Percentiles rank a stretch among this genome's conserved stretches.
Evolutionary conservation across 768 basidiomycete genomes (phyloP).

Genomic region (Mycena filopes): DNA sequence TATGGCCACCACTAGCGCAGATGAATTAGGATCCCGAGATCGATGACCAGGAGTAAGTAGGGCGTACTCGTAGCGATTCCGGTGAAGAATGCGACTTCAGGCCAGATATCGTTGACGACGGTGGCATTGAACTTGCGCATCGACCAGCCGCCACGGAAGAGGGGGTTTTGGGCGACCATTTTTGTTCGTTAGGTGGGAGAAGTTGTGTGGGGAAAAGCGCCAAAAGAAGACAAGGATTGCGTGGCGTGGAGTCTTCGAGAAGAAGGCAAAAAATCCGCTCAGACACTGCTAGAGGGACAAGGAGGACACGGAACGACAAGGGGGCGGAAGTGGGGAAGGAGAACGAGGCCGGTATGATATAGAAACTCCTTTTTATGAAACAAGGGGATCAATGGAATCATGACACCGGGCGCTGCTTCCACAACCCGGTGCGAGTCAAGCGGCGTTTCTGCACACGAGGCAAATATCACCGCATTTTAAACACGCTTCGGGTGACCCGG

Average conservation of each 20-base stretch:
- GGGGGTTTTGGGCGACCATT: slow-evolving; percentile 43
- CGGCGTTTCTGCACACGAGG: too few species aligned
- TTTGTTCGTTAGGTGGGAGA: slow-evolving; percentile 1
- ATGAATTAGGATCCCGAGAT: neutral
- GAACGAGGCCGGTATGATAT: neutral
- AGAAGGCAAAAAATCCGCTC: slow-evolving; percentile 14
- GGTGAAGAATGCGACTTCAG: slow-evolving; percentile 70
- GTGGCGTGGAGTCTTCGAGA: slow-evolving; percentile 29
- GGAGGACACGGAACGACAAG: neutral
- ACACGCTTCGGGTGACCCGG: neutral
- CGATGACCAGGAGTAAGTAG: neutral
- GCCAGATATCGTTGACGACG: slow-evolving; percentile 74
- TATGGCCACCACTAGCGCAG: slow-evolving; percentile 21
- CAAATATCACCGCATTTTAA: slow-evolving; percentile 1
- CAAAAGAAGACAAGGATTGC: slow-evolving; percentile 26
- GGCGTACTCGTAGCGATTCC: slow-evolving; percentile 65
- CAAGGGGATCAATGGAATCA: neutral
- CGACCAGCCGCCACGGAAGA: slow-evolving; percentile 43
- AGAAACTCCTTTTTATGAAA: slow-evolving; percentile 3
- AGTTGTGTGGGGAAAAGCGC: slow-evolving; percentile 12
- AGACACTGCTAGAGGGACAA: slow-evolving; percentile 21
- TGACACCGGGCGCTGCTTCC: slow-evolving; percentile 22
- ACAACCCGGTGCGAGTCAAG: neutral
- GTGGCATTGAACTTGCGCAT: slow-evolving; percentile 53
- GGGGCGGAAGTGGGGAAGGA: slow-evolving; percentile 10